Evolutionary conservation across 1,284 basidiomycete genomes (phyloP).

Genomic region (Earliella scabrosa): DNA sequence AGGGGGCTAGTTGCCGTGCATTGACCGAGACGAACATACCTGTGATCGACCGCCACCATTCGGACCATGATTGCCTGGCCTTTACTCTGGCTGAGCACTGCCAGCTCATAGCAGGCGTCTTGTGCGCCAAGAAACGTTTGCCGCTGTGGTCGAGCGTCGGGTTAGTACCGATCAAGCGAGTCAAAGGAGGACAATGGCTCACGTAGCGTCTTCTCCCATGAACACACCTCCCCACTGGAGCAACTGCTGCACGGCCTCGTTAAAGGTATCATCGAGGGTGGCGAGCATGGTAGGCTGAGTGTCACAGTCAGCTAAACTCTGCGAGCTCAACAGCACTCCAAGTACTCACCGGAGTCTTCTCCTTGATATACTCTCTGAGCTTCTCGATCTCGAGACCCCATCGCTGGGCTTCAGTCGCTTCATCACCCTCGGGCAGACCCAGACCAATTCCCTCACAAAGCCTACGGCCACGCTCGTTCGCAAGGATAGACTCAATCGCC

Average conservation of each 20-base stretch:
- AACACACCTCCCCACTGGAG: constrained; percentile 83
- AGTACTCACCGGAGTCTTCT: constrained; percentile 56
- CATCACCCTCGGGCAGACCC: constrained; percentile 26
- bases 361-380: constrained; percentile 57
- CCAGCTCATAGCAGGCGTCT: constrained; percentile 72
- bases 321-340: not conserved
- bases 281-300: constrained; percentile 53
- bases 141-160: constrained; percentile 49
- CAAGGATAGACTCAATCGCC: constrained; percentile 72
- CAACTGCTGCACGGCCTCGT: constrained; percentile 84
- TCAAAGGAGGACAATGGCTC: constrained; percentile 39
- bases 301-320: constrained; percentile 23
- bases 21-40: constrained; percentile 48
- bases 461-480: constrained; percentile 69
- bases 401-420: constrained; percentile 61
- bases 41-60: constrained; percentile 72
- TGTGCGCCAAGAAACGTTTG: constrained; percentile 78
- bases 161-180: not conserved
- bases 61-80: constrained; percentile 64
- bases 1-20: too few relatives aligned
- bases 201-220: constrained; percentile 73
- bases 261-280: constrained; percentile 73
- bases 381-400: constrained; percentile 72
- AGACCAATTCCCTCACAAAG: constrained; percentile 70
- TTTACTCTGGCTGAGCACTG: constrained; percentile 76